Evolutionary conservation across 306 rosid genomes (phyloP), one percentile per base, ranked within the genome.

Genomic region (Potentilla sterilis): DNA sequence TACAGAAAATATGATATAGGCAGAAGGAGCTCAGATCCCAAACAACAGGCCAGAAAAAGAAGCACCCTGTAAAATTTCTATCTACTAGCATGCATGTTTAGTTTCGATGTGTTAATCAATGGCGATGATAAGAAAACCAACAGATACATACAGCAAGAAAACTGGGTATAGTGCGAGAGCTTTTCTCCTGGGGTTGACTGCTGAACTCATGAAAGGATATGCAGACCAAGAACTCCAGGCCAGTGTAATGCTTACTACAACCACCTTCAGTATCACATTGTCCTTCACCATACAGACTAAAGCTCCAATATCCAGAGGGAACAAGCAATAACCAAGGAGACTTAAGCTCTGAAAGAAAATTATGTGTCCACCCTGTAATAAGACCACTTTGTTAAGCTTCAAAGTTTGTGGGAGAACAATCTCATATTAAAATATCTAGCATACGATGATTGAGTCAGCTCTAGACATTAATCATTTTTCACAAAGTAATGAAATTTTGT

Each of bases 171-270:
- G 96, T 1, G 98, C 98, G 51, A 95, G 98, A 51, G 99, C 99
- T 83, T 95, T 95, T 84, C 99, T 91, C 86, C 99, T 89, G 2
- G 99, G 99, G 83, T 92, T 95, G 78, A 95, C 99, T 34, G 97
- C 99, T 69, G 99, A 84, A 58, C 99, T 95, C 97, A 95, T 95
- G 87, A 92, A 95, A 78, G 99, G 99, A 78, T 95, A 95, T 28
- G 99, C 99, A 19, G 99, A 92, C 99, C 99, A 95, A 19, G 97
- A 92, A 73, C 99, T 95, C 99, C 99, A 95, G 18, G 96, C 97
- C 84, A 95, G 75, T 34, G 99, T 89, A 81, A 95, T 96, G 66
- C 91, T 80, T 14, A 90, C 99, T 80, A 90, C 97, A 70, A 90
- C 80, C 72, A 95, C 67, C 86, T 92, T 95, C 91, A 90, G 52